phyloP scores from a whole-genome alignment of 805 yeast species.

The Saturnispora bothae region DNA sequence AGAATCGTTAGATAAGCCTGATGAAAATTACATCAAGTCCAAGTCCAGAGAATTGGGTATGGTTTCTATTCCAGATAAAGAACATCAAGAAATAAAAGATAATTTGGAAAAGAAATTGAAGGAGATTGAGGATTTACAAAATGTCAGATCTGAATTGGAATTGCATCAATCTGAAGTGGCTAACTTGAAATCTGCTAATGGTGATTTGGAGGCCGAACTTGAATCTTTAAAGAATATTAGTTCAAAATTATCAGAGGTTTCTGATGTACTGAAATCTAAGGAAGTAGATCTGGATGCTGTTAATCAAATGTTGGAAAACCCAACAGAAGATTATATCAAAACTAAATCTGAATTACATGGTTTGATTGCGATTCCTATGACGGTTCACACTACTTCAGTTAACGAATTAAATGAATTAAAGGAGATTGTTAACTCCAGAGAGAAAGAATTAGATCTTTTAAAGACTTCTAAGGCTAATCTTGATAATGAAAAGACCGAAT shows the following conservation, averaged over 20 bases:
- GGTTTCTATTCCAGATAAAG: constrained; percentile 13
- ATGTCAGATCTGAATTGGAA: constrained; percentile 1
- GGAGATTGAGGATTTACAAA: constrained; percentile 7
- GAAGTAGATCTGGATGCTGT: constrained; percentile 6
- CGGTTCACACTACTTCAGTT: not conserved
- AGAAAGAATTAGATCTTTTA: constrained; percentile 3
- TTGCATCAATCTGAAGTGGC: not conserved
- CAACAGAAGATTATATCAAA: constrained; percentile 16
- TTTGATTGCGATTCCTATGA: constrained; percentile 12
- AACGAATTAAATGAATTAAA: constrained; percentile 1
- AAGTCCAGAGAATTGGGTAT: constrained; percentile 15
- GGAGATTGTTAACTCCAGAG: not conserved
- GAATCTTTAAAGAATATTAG: not conserved
- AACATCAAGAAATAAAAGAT: constrained; percentile 11
- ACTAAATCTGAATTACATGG: constrained; percentile 12
- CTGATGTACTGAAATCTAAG: not conserved
- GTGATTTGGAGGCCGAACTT: constrained; percentile 1
- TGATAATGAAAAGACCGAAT: constrained; percentile 3
- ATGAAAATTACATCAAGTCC: constrained; percentile 18
- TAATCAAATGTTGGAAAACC: constrained; percentile 8
- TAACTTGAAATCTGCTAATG: not conserved
- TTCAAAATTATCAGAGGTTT: not conserved
- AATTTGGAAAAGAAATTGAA: not conserved
- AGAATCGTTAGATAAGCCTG: constrained; percentile 9
- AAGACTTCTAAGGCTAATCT: constrained; percentile 2